Base-by-base conservation (phyloP, 352 stramenopile genomes). In the Globisporangium canariense region DNA sequence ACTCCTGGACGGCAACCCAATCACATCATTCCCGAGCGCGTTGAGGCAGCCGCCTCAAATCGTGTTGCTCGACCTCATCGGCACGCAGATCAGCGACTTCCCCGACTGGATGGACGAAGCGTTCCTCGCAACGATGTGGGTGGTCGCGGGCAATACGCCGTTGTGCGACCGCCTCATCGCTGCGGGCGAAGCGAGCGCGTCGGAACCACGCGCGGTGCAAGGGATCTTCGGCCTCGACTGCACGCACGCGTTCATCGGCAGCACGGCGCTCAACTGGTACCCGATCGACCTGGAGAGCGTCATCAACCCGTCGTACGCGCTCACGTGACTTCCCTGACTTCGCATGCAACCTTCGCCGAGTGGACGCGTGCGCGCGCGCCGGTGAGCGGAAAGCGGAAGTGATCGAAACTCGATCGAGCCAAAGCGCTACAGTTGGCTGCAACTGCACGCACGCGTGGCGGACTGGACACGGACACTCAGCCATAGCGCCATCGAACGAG, bases 1-100 rank as follows among this genome's bases (percentile, higher is more conserved):
- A 28, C 28, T 53, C 11, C 40, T 62, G 2, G 43, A 50, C 7
- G 56, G 56, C 56, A 62, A 62, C 41, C 56, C 56, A 41, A 43
- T 54, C 28, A 22, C 36, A 25, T 43, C 38, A 13, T 54, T 62
- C 30, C 56, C 56, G 45, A 52, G 7, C 41, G 28, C 43, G 9
- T 36, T 62, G 28, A 4, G 22, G 13, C 10, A 30, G 20, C 28
- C 28, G 4, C 56, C 41, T 28, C 40, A 43, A n/a, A 34, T 62
- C 14, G 18, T 25, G 2, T 53, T 25, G 40, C 18, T 62, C 13
- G 25, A 40, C 8, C 56, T 62, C 41, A 41, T 53, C 25, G 40
- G 41, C 16, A 62, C 56, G 7, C 18, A 20, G 3, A 25, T 54
- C 40, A 51, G 30, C 3, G 20, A 11, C 11, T 30, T 62, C 13